Conservation (phyloP, 2,329 filamentous ascomycete species). For the Botrytis paeoniae region DNA sequence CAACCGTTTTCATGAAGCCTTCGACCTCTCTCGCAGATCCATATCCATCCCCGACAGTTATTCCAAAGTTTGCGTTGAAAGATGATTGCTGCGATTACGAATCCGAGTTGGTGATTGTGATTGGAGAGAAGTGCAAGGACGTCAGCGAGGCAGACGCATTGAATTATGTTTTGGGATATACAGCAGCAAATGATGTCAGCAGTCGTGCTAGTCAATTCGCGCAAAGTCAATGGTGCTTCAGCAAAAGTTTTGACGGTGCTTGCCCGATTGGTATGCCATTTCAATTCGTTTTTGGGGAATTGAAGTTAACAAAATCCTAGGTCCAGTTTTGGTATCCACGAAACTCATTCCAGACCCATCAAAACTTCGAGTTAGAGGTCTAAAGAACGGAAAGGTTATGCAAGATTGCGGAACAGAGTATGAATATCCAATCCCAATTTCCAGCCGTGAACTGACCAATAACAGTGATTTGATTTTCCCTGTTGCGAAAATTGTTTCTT, state of each 20-base stretch:
- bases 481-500: conserved; percentile 45
- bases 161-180: conserved; percentile 55
- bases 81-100: conserved; percentile 49
- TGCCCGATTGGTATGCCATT: conserved; percentile 44
- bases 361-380: conserved; percentile 42
- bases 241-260: conserved; percentile 49
- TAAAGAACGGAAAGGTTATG: conserved; percentile 49
- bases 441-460: not conserved
- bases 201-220: conserved; percentile 50
- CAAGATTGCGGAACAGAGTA: conserved; percentile 45
- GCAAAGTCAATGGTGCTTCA: conserved; percentile 50
- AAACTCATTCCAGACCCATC: conserved; percentile 43
- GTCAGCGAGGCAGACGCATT: conserved; percentile 47
- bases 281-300: not conserved
- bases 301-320: conserved; percentile 29
- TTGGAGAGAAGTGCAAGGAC: conserved; percentile 47
- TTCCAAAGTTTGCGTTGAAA: conserved; percentile 46
- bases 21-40: conserved; percentile 32
- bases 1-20: conserved; percentile 39
- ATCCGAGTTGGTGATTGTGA: conserved; percentile 50
- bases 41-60: conserved; percentile 41
- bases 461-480: conserved; percentile 46
- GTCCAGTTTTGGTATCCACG: conserved; percentile 49
- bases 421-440: conserved; percentile 19
- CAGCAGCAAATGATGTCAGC: conserved; percentile 54